Evolutionary conservation across 1,284 basidiomycete species (phyloP).

Genomic region (Wallemia ichthyophaga): DNA sequence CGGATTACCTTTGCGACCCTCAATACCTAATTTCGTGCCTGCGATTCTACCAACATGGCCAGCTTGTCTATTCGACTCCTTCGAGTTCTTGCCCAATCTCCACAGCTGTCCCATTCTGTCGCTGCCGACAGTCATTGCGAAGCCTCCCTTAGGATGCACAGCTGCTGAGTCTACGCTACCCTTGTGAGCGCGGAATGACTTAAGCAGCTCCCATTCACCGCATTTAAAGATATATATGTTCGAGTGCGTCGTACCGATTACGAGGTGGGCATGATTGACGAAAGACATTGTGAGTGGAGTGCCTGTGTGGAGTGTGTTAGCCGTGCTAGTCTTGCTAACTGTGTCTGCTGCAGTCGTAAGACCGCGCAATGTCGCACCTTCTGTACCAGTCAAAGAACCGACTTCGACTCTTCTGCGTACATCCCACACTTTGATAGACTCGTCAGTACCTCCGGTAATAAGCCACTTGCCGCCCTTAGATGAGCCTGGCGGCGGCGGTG

Average conservation of each 20-base stretch:
- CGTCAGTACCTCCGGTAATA: constrained; percentile 75
- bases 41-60: not conserved
- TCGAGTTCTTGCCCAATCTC: constrained; percentile 13
- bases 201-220: constrained; percentile 70
- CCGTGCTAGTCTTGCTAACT: no score
- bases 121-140: constrained; percentile 66
- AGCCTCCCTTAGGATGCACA: constrained; percentile 69
- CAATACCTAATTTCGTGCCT: not conserved
- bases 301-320: no score
- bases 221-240: constrained; percentile 67
- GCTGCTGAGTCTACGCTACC: constrained; percentile 66
- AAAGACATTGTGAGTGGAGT: constrained; percentile 20
- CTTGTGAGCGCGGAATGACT: constrained; percentile 69
- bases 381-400: constrained; percentile 68
- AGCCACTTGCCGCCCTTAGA: constrained; percentile 63
- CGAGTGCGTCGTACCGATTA: constrained; percentile 70
- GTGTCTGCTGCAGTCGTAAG: no score
- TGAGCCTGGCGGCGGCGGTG: constrained; percentile 20
- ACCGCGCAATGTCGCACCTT: constrained; percentile 24
- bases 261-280: constrained; percentile 56
- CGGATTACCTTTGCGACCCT: not conserved
- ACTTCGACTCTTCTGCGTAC: constrained; percentile 63
- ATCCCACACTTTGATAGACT: constrained; percentile 96
- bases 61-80: not conserved
- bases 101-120: constrained; percentile 82